These are phyloP conservation scores for Pythium monospermum DNA, from an alignment of 352 stramenopile genomes.

Conservation along the genomic window DNA sequence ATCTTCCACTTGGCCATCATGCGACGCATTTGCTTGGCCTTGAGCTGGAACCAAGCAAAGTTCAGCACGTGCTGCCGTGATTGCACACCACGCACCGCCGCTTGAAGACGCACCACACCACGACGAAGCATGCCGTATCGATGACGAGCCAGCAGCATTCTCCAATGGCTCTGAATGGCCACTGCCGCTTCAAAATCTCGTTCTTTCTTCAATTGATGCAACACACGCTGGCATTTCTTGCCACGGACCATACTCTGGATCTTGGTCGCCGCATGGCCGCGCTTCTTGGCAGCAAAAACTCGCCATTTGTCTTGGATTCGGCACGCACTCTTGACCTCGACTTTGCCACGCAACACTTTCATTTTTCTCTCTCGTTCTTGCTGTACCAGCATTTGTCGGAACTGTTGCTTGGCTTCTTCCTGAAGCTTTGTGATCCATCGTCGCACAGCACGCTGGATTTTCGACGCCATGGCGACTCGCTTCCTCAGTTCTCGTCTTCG, in stretches of 20 bases:
- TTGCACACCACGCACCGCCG: slow-evolving; percentile 2
- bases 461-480: not conserved
- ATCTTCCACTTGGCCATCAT: slow-evolving; percentile 22
- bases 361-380: slow-evolving; percentile 15
- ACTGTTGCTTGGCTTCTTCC: slow-evolving; percentile 12
- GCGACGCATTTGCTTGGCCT: slow-evolving; percentile 1
- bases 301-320: slow-evolving; percentile 34
- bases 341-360: slow-evolving; percentile 17
- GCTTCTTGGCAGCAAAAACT: slow-evolving; percentile 6
- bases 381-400: slow-evolving; percentile 15
- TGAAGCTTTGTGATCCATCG: slow-evolving; percentile 9
- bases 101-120: slow-evolving; percentile 7
- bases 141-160: not conserved
- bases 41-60: slow-evolving; percentile 11
- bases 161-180: slow-evolving; percentile 4
- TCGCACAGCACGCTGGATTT: slow-evolving; percentile 11
- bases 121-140: not conserved
- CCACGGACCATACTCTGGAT: slow-evolving; percentile 28
- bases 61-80: slow-evolving; percentile 4
- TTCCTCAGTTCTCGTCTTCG: not conserved
- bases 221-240: slow-evolving; percentile 15
- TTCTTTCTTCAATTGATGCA: slow-evolving; percentile 26
- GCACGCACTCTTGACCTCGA: slow-evolving; percentile 16
- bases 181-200: slow-evolving; percentile 15
- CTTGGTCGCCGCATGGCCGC: slow-evolving; percentile 19